These are phyloP conservation scores for Herpetomonas muscarum DNA, from an alignment of 208 protist genomes.

Conservation along the genomic window DNA sequence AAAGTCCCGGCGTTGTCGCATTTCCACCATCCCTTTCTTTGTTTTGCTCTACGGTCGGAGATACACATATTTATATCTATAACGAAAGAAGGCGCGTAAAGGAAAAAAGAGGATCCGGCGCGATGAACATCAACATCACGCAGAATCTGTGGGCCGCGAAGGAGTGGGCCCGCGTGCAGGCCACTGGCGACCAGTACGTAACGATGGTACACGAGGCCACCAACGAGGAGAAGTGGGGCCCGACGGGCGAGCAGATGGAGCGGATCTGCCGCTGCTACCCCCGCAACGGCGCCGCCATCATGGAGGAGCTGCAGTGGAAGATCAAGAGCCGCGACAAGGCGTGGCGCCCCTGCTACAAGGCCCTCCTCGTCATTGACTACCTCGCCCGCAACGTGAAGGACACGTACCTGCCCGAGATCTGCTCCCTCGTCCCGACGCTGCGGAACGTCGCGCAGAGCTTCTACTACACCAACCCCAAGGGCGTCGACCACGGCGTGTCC, in stretches of 20 bases:
- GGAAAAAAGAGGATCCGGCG: neutral
- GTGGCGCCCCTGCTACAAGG: slow-evolving; percentile 87
- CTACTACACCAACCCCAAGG: slow-evolving; percentile 84
- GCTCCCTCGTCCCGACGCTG: slow-evolving; percentile 56
- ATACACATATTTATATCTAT: slow-evolving; percentile 7
- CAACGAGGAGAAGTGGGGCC: slow-evolving; percentile 89
- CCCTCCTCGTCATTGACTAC: slow-evolving; percentile 82
- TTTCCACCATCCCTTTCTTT: too few relatives aligned
- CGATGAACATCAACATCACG: slow-evolving; percentile 41
- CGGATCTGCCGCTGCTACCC: slow-evolving; percentile 66
- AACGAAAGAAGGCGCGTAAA: neutral
- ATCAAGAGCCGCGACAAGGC: slow-evolving; percentile 81
- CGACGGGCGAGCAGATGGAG: slow-evolving; percentile 87
- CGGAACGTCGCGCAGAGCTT: slow-evolving; percentile 73
- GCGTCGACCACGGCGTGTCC: slow-evolving; percentile 84
- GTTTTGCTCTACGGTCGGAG: neutral
- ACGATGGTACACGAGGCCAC: slow-evolving; percentile 73
- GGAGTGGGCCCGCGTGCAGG: slow-evolving; percentile 82
- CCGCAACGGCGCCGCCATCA: slow-evolving; percentile 54
- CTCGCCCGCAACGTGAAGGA: slow-evolving; percentile 72
- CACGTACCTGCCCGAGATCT: slow-evolving; percentile 62
- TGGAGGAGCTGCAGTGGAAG: slow-evolving; percentile 77
- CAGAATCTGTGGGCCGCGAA: slow-evolving; percentile 63
- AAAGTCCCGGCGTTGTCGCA: too few relatives aligned
- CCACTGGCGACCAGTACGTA: slow-evolving; percentile 63